phyloP scores from a whole-genome alignment of 768 basidiomycete genomes.

The Russula sp. region DNA sequence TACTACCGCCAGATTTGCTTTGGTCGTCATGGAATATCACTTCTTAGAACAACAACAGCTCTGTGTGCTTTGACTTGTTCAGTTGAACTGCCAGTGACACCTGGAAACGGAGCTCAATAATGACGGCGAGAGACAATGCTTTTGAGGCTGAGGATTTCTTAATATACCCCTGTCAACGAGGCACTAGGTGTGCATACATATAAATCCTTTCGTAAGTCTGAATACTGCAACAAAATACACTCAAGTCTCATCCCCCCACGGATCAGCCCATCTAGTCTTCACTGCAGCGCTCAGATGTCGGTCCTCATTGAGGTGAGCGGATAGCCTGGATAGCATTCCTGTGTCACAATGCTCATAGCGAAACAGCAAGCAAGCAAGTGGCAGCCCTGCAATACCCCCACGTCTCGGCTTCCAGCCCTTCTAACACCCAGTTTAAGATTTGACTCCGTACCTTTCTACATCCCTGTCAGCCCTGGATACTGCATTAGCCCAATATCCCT shows the following conservation, averaged over 20 bases:
- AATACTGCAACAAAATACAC: not conserved
- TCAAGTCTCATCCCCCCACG: not conserved
- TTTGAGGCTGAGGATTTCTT: no score
- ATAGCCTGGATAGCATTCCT: no score
- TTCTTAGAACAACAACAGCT: not conserved
- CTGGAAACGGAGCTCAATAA: not conserved
- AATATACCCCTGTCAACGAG: no score
- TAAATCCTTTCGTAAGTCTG: no score
- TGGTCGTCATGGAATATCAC: no score
- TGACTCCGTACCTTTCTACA: not conserved
- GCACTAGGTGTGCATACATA: no score
- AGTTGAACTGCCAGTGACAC: not conserved
- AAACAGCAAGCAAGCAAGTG: not conserved
- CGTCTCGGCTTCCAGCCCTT: not conserved
- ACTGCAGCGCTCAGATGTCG: not conserved
- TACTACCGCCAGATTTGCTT: no score
- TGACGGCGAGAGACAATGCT: not conserved
- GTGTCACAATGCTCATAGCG: not conserved
- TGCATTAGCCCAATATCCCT: not conserved
- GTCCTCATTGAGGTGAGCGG: not conserved
- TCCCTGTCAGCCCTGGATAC: not conserved
- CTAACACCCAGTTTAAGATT: not conserved
- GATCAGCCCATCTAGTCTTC: not conserved
- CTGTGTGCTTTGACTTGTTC: not conserved
- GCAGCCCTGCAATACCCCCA: not conserved